Conservation (phyloP, 768 basidiomycete genomes). For the Russula sp. region DNA sequence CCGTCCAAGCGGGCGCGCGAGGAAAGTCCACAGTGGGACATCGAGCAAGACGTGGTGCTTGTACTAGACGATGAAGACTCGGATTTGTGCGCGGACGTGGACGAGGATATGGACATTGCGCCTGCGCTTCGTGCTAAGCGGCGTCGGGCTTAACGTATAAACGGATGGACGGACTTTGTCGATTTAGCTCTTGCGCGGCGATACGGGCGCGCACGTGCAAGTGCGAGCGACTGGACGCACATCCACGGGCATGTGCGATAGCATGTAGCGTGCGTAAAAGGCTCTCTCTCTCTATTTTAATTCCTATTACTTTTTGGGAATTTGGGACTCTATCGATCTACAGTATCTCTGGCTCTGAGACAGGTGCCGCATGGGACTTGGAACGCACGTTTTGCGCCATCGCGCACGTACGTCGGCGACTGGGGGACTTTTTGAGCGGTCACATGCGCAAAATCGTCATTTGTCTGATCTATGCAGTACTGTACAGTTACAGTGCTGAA, state of each 20-base stretch:
- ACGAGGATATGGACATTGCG: slow-evolving; percentile 17
- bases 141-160: slow-evolving; percentile 6
- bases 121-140: slow-evolving; percentile 25
- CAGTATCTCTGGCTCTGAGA: too few species aligned
- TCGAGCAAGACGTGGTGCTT: slow-evolving; percentile 11
- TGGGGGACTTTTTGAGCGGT: too few species aligned
- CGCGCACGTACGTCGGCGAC: too few species aligned
- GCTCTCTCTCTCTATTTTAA: neutral
- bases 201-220: neutral
- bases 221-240: neutral
- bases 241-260: neutral
- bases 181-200: neutral
- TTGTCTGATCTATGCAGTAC: too few species aligned
- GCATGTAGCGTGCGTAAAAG: neutral
- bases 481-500: too few species aligned
- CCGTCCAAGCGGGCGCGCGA: slow-evolving; percentile 18
- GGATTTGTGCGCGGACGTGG: neutral
- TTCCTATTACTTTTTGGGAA: neutral
- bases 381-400: too few species aligned
- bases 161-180: neutral
- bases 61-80: neutral
- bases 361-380: too few species aligned
- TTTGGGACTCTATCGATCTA: too few species aligned
- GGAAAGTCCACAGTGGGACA: slow-evolving; percentile 27
- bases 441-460: too few species aligned